These are phyloP conservation scores for Cercophora newfieldiana DNA, from an alignment of 495 filamentous ascomycete genomes.

Conservation along the genomic window DNA sequence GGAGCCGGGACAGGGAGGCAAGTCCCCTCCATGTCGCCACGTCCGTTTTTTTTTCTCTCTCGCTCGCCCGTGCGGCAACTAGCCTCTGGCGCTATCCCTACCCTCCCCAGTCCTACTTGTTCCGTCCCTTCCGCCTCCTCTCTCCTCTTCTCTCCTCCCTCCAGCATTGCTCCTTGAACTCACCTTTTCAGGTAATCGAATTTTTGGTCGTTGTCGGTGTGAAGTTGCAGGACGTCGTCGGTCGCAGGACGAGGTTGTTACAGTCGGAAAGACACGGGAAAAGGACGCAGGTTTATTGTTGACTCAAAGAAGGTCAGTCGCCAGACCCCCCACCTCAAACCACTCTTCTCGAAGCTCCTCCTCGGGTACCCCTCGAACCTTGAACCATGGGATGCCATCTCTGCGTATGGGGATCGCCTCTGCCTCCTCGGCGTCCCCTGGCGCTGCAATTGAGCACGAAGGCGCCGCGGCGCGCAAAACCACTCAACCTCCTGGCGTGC, in stretches of 20 bases:
- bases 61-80: slow-evolving; percentile 21
- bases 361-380: not conserved
- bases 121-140: slow-evolving; percentile 31
- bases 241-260: slow-evolving; percentile 9
- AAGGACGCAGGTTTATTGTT: slow-evolving; percentile 2
- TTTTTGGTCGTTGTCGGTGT: slow-evolving; percentile 38
- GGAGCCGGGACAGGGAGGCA: slow-evolving; percentile 8
- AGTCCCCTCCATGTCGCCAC: slow-evolving; percentile 22
- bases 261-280: slow-evolving; percentile 2
- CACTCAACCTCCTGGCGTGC: not conserved
- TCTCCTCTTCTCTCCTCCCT: slow-evolving; percentile 24
- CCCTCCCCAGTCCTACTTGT: slow-evolving; percentile 31
- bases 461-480: not conserved
- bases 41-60: slow-evolving; percentile 14
- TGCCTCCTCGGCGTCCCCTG: not conserved
- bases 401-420: not conserved
- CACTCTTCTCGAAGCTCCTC: not conserved
- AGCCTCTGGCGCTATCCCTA: slow-evolving; percentile 29
- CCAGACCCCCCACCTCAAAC: not conserved
- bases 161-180: slow-evolving; percentile 24
- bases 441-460: not conserved
- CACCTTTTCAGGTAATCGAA: slow-evolving; percentile 20
- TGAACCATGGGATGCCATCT: not conserved
- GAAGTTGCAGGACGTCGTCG: slow-evolving; percentile 28
- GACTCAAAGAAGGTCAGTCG: slow-evolving; percentile 26